Evolutionary conservation across 345 rosid species (phyloP).

Genomic region (Aquilaria malaccensis): DNA sequence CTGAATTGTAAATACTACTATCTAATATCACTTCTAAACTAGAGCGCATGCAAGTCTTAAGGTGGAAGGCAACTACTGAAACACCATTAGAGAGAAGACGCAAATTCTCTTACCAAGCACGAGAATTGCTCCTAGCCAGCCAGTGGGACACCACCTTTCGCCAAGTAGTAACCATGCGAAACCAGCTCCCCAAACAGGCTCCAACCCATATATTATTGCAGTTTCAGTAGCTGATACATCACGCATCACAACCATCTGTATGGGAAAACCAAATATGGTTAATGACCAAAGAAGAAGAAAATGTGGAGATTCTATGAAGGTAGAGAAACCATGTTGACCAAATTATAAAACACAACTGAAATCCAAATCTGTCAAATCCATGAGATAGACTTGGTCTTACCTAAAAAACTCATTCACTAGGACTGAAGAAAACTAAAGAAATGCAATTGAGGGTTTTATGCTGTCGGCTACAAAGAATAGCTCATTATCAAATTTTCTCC

Average conservation of each 20-base stretch:
- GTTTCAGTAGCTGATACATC: conserved; percentile 56
- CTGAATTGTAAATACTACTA: neutral
- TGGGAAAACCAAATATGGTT: too few species aligned
- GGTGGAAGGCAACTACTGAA: neutral
- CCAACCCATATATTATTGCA: conserved; percentile 55
- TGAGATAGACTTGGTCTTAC: too few species aligned
- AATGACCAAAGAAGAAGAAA: too few species aligned
- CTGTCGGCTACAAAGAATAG: too few species aligned
- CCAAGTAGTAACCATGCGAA: conserved; percentile 71
- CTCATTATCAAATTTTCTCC: too few species aligned
- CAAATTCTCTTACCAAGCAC: conserved; percentile 36
- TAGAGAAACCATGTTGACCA: too few species aligned
- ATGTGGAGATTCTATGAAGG: too few species aligned
- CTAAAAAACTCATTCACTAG: too few species aligned
- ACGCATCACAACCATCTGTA: conserved; percentile 53
- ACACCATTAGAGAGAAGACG: conserved; percentile 1
- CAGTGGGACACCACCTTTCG: conserved; percentile 57
- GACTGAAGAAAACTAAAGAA: too few species aligned
- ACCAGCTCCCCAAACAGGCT: conserved; percentile 66
- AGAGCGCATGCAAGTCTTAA: neutral
- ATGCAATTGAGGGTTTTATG: too few species aligned
- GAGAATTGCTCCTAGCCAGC: conserved; percentile 63
- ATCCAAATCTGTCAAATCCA: too few species aligned
- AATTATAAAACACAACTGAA: too few species aligned
- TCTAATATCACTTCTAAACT: neutral